Percentiles rank a stretch among this genome's conserved stretches.
Evolutionary conservation across 257 asterid genomes (phyloP).

Genomic region (Solanum megistacrolobum): DNA sequence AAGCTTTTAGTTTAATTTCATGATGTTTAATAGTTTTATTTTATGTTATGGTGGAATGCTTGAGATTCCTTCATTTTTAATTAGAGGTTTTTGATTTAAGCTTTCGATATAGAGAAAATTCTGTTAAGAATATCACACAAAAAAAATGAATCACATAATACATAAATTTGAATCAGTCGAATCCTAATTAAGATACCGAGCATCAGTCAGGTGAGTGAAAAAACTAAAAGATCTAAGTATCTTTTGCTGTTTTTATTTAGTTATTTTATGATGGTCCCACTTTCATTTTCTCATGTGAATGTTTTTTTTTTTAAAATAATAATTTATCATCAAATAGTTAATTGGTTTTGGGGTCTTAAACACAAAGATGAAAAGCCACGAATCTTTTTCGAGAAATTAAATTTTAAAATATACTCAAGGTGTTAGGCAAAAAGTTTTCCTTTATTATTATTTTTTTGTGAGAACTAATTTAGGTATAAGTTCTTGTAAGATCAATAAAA

Average conservation of each 20-base stretch:
- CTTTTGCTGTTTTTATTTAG: background rate
- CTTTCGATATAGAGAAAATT: no score
- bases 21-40: background rate
- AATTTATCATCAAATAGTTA: background rate
- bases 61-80: no score
- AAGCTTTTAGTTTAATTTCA: background rate
- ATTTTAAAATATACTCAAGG: background rate
- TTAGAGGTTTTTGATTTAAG: background rate
- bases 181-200: no score
- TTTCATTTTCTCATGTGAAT: background rate
- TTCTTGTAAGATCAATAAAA: background rate
- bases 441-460: background rate
- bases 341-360: background rate
- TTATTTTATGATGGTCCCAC: background rate
- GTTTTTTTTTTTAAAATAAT: background rate
- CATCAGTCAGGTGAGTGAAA: background rate
- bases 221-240: background rate
- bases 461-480: background rate
- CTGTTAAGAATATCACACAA: fast-evolving
- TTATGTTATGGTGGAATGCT: background rate
- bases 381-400: background rate
- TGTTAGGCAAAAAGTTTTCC: background rate
- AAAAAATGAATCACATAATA: background rate
- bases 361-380: background rate
- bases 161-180: background rate